Conservation (phyloP, 148 eudicot genomes). For the Nepenthes gracilis region DNA sequence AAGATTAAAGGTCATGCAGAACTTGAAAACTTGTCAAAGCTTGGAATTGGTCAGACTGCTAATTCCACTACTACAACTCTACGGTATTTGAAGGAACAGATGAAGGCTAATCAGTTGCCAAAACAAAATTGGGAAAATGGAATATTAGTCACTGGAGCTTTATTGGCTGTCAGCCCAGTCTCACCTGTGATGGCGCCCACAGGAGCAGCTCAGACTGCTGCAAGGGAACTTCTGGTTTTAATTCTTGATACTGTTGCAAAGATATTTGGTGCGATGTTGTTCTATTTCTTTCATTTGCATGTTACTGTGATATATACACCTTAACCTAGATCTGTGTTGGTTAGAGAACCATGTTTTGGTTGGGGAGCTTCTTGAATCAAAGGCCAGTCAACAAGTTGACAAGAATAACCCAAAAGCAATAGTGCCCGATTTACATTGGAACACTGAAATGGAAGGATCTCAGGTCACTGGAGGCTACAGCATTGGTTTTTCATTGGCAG, state of each 20-base stretch:
- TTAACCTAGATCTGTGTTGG: constrained; percentile 10
- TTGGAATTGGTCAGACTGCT: constrained; percentile 44
- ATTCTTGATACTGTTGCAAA: constrained; percentile 65
- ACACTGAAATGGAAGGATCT: constrained; percentile 66
- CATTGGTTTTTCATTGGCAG: constrained; percentile 84
- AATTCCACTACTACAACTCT: constrained; percentile 45
- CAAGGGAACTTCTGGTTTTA: constrained; percentile 78
- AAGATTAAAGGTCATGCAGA: constrained; percentile 79
- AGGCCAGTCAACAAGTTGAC: constrained; percentile 62
- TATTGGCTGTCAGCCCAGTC: constrained; percentile 87
- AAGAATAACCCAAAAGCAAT: constrained; percentile 72
- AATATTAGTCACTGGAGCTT: constrained; percentile 44
- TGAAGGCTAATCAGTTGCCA: constrained; percentile 53
- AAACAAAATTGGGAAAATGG: constrained; percentile 80
- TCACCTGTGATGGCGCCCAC: constrained; percentile 89
- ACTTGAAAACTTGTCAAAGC: constrained; percentile 40
- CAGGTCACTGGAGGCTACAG: constrained; percentile 85
- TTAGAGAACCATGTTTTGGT: constrained; percentile 92
- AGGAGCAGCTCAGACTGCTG: constrained; percentile 90
- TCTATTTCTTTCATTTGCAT: constrained; percentile 6
- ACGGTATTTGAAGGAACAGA: constrained; percentile 69
- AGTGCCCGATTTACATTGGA: constrained; percentile 59
- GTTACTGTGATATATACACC: constrained; percentile 3
- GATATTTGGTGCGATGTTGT: constrained; percentile 68
- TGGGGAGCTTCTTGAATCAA: constrained; percentile 93